phyloP scores from a whole-genome alignment of 148 eudicot species.

The Drosera capensis region DNA sequence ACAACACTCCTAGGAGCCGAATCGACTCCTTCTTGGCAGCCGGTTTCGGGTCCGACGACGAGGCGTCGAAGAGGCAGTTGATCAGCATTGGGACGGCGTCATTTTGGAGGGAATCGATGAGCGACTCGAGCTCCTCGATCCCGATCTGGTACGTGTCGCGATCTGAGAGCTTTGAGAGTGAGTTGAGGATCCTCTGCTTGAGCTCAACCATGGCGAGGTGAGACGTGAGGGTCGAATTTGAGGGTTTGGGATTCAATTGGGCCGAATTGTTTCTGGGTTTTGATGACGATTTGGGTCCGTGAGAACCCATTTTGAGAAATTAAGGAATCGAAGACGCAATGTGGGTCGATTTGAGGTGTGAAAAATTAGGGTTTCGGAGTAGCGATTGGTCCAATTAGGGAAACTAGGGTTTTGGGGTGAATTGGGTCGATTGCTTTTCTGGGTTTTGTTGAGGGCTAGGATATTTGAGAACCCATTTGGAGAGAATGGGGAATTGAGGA shows the following conservation, averaged over 20 bases:
- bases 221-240: slow-evolving; percentile 33
- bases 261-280: slow-evolving; percentile 33
- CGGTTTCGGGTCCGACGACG: slow-evolving; percentile 59
- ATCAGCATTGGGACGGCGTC: slow-evolving; percentile 70
- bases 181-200: slow-evolving; percentile 61
- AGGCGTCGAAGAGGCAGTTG: slow-evolving; percentile 68
- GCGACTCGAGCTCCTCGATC: slow-evolving; percentile 60
- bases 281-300: slow-evolving; percentile 42
- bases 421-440: too few species aligned
- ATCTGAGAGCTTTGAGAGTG: slow-evolving; percentile 76
- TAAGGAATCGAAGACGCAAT: too few species aligned
- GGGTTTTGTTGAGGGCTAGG: too few species aligned
- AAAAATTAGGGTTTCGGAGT: too few species aligned
- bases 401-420: too few species aligned
- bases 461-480: too few species aligned
- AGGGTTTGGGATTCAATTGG: slow-evolving; percentile 10
- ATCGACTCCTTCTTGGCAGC: slow-evolving; percentile 64
- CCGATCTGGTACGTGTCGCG: slow-evolving; percentile 97
- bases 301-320: slow-evolving; percentile 57
- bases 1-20: slow-evolving; percentile 42
- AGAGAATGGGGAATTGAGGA: too few species aligned
- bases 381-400: too few species aligned
- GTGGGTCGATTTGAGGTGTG: slow-evolving; percentile 1
- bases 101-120: slow-evolving; percentile 39
- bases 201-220: slow-evolving; percentile 88